These are phyloP conservation scores for Tulasnella sp. DNA, from an alignment of 768 basidiomycete genomes.

Conservation along the genomic window DNA sequence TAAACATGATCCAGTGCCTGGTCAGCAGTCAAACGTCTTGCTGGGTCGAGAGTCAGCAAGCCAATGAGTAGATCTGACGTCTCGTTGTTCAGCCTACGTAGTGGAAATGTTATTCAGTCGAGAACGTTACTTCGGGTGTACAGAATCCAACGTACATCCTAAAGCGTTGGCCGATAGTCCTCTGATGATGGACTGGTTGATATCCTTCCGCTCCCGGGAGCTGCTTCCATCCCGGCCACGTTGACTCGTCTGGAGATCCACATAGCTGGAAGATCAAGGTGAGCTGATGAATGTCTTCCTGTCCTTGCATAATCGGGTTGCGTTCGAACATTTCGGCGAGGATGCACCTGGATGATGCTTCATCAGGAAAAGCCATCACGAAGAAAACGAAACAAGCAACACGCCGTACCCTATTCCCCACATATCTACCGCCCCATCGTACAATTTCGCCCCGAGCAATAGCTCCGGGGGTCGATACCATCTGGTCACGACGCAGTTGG, in stretches of 20 bases:
- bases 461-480: slow-evolving; percentile 96
- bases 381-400: background rate
- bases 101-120: background rate
- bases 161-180: slow-evolving; percentile 27
- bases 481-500: slow-evolving; percentile 90
- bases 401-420: slow-evolving; percentile 90
- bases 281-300: slow-evolving; percentile 86
- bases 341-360: slow-evolving; percentile 60
- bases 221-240: slow-evolving; percentile 41
- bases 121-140: background rate
- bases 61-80: slow-evolving; percentile 80
- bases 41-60: slow-evolving; percentile 77
- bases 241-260: slow-evolving; percentile 60
- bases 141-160: slow-evolving; percentile 9
- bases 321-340: slow-evolving; percentile 95
- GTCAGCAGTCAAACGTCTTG: slow-evolving; percentile 74
- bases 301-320: slow-evolving; percentile 81
- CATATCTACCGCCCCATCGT: slow-evolving; percentile 92
- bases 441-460: slow-evolving; percentile 80
- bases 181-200: slow-evolving; percentile 32
- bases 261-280: slow-evolving; percentile 87
- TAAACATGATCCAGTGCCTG: slow-evolving; percentile 89
- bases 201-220: slow-evolving; percentile 39
- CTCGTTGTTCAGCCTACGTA: slow-evolving; percentile 59
- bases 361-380: background rate